phyloP scores from a whole-genome alignment of 331 rosid genomes.

The Pyracantha coccinea region DNA sequence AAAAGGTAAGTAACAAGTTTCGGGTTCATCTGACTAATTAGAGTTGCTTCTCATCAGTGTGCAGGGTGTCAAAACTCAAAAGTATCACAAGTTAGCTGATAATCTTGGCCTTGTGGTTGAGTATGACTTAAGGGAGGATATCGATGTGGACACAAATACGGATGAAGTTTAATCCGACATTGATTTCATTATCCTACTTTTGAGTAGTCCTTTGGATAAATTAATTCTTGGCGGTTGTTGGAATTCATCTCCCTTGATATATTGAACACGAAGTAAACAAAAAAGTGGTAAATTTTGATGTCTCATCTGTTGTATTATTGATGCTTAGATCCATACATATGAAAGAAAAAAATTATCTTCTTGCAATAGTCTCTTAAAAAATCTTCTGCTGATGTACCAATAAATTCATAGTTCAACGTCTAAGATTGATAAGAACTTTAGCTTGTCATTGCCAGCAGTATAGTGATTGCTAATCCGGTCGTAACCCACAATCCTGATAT shows the following conservation, averaged over 20 bases:
- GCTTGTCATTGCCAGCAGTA: constrained; percentile 41
- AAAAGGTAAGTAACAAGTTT: not conserved
- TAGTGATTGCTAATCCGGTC: constrained; percentile 38
- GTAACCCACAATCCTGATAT: constrained; percentile 30
- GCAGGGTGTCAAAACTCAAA: constrained; percentile 66
- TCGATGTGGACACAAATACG: constrained; percentile 19
- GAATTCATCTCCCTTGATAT: constrained; percentile 19
- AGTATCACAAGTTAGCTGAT: constrained; percentile 69
- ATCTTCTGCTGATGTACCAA: not conserved
- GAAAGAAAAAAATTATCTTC: constrained; percentile 15
- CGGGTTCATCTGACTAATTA: constrained; percentile 15
- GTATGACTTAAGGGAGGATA: constrained; percentile 54
- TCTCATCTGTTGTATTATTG: constrained; percentile 25
- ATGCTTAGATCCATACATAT: constrained; percentile 26
- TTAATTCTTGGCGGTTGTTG: constrained; percentile 8
- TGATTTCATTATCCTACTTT: not conserved
- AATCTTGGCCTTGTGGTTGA: constrained; percentile 69
- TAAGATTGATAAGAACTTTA: constrained; percentile 30
- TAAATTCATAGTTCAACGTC: constrained; percentile 19
- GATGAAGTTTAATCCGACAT: constrained; percentile 34
- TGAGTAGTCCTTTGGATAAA: not conserved
- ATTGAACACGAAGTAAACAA: constrained; percentile 10
- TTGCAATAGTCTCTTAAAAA: not conserved
- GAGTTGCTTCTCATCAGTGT: constrained; percentile 38
- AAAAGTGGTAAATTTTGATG: not conserved